Conservation (phyloP, 1,284 basidiomycete genomes). For the Pascua guehoae region DNA sequence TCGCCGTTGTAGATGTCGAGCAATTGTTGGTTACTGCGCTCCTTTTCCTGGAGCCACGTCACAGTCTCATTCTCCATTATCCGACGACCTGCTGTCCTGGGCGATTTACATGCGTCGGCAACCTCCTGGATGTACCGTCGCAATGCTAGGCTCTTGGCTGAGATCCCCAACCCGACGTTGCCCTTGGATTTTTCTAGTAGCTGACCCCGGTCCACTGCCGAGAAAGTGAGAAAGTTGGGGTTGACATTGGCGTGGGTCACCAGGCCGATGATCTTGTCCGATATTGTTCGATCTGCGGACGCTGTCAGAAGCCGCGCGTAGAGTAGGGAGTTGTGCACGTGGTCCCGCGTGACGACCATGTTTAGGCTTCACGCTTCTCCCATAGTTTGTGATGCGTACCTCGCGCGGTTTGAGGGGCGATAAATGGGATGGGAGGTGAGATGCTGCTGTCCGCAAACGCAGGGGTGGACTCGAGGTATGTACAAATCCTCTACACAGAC, state of each 20-base stretch:
- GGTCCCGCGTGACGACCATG: too few species aligned
- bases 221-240: slow-evolving; percentile 52
- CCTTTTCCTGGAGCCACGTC: slow-evolving; percentile 53
- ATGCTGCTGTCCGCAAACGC: too few species aligned
- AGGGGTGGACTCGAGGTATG: too few species aligned
- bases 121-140: slow-evolving; percentile 53
- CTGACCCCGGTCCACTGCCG: slow-evolving; percentile 42
- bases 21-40: slow-evolving; percentile 41
- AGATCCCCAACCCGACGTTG: slow-evolving; percentile 51
- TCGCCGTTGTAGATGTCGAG: slow-evolving; percentile 45
- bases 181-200: slow-evolving; percentile 36
- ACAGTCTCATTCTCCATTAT: background rate
- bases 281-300: background rate
- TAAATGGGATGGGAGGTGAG: too few species aligned
- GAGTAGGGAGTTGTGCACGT: too few species aligned
- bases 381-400: too few species aligned
- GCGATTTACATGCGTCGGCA: slow-evolving; percentile 14
- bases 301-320: too few species aligned
- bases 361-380: too few species aligned
- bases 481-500: too few species aligned
- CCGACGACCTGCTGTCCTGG: background rate
- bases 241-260: slow-evolving; percentile 57
- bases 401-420: too few species aligned
- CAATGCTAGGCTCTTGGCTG: slow-evolving; percentile 58
- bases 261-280: slow-evolving; percentile 57